A percentile compares a stretch with the other conserved stretches of the same genome.
Evolutionary conservation across 495 filamentous ascomycete genomes (phyloP).

Genomic region (Penicillium mononematosum): DNA sequence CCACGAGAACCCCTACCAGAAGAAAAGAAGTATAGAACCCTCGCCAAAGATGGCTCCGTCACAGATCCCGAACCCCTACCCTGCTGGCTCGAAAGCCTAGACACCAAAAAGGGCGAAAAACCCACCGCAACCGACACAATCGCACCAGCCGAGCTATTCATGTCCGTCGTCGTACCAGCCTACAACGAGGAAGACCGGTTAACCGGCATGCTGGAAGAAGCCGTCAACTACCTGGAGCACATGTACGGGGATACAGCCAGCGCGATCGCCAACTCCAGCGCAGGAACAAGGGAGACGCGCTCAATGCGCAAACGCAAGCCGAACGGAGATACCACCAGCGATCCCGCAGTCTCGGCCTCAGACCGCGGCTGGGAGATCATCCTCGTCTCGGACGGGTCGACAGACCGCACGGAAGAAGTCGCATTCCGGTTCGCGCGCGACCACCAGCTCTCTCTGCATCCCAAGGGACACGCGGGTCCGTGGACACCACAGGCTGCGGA

Average conservation of each 20-base stretch:
- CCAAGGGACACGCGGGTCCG: slow-evolving; percentile 43
- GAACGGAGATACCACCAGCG: slow-evolving; percentile 26
- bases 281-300: slow-evolving; percentile 17
- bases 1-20: slow-evolving; percentile 72
- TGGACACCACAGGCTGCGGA: slow-evolving; percentile 42
- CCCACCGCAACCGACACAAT: slow-evolving; percentile 34
- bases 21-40: slow-evolving; percentile 83
- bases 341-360: slow-evolving; percentile 17
- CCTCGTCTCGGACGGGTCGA: slow-evolving; percentile 91
- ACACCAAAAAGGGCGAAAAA: slow-evolving; percentile 42
- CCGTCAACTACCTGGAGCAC: slow-evolving; percentile 76
- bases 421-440: slow-evolving; percentile 73
- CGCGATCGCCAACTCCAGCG: neutral
- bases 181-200: slow-evolving; percentile 91
- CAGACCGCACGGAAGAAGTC: slow-evolving; percentile 74
- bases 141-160: slow-evolving; percentile 57
- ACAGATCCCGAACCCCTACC: slow-evolving; percentile 63
- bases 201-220: slow-evolving; percentile 81
- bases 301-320: slow-evolving; percentile 36
- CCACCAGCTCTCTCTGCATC: slow-evolving; percentile 44
- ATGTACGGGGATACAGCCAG: slow-evolving; percentile 59
- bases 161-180: slow-evolving; percentile 90
- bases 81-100: slow-evolving; percentile 76
- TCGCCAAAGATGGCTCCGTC: slow-evolving; percentile 60
- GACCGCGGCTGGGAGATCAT: slow-evolving; percentile 85